A percentile compares a stretch with the other conserved stretches of the same genome.
Evolutionary conservation across 306 rosid genomes (phyloP).

Genomic region (Fragaria vesca): DNA sequence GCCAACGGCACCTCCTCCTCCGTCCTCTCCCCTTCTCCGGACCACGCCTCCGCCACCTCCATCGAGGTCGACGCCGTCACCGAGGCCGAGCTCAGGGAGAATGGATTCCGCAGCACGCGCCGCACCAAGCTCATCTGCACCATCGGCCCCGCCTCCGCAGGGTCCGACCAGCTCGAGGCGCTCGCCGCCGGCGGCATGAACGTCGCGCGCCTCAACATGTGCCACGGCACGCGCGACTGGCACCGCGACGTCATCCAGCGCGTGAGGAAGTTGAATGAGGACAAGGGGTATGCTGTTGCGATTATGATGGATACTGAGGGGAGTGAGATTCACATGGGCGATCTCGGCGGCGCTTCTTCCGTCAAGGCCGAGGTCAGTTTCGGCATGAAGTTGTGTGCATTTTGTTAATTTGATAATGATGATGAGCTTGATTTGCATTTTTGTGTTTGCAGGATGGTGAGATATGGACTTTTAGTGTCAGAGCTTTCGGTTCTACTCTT

Average conservation of each 20-base stretch:
- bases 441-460: constrained; percentile 69
- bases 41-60: constrained; percentile 28
- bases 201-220: constrained; percentile 90
- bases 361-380: constrained; percentile 76
- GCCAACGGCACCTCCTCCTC: constrained; percentile 37
- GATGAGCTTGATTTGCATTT: background rate
- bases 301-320: constrained; percentile 99
- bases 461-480: constrained; percentile 93
- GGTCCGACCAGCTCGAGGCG: constrained; percentile 86
- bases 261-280: constrained; percentile 75
- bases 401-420: background rate
- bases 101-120: constrained; percentile 88
- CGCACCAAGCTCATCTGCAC: constrained; percentile 85
- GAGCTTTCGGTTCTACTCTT: constrained; percentile 76
- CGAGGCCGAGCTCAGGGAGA: constrained; percentile 75
- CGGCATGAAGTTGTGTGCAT: background rate
- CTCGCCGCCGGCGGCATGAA: constrained; percentile 97
- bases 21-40: no score
- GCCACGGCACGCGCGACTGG: constrained; percentile 95
- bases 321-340: constrained; percentile 99
- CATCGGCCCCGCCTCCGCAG: constrained; percentile 83
- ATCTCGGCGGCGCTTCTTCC: constrained; percentile 87
- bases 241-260: constrained; percentile 69
- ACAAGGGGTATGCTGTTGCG: constrained; percentile 93
- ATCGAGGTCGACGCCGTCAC: constrained; percentile 89